phyloP scores from a whole-genome alignment of 176 grass and related monocot species.

The Oryza australiensis region DNA sequence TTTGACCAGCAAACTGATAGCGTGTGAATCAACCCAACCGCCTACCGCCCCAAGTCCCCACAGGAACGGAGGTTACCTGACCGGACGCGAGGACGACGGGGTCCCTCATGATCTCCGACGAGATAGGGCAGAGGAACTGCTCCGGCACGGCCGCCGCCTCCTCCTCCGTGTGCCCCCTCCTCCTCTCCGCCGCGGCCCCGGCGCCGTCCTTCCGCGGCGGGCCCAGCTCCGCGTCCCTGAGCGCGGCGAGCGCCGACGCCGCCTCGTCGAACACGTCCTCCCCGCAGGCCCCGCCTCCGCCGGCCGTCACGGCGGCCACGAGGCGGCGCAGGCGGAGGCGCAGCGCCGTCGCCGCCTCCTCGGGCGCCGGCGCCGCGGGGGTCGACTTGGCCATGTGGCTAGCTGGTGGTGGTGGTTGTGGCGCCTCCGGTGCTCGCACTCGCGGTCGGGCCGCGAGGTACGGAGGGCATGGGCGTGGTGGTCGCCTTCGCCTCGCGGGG shows the following conservation, averaged over 20 bases:
- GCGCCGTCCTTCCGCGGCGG: slow-evolving; percentile 1
- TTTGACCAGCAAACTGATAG: not conserved
- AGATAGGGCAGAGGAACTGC: slow-evolving; percentile 81
- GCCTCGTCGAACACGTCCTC: slow-evolving; percentile 57
- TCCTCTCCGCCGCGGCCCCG: not conserved
- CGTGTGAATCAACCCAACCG: not conserved
- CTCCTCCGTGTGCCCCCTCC: not conserved
- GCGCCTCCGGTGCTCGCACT: not conserved
- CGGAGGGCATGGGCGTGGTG: slow-evolving; percentile 17
- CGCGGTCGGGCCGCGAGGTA: not conserved
- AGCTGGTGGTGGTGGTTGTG: not conserved
- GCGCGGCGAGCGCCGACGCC: slow-evolving; percentile 43
- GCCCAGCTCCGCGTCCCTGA: slow-evolving; percentile 49
- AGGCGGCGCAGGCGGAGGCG: slow-evolving; percentile 49
- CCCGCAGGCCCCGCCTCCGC: slow-evolving; percentile 31
- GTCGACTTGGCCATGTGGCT: slow-evolving; percentile 29
- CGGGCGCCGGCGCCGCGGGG: slow-evolving; percentile 20
- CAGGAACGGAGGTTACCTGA: slow-evolving; percentile 38
- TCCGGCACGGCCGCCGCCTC: slow-evolving; percentile 33
- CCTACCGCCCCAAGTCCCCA: not conserved
- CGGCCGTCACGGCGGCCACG: slow-evolving; percentile 41
- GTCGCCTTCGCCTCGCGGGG: not conserved
- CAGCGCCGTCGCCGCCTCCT: slow-evolving; percentile 40
- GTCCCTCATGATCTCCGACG: slow-evolving; percentile 76
- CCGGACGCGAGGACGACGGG: slow-evolving; percentile 79